Base-by-base conservation (phyloP, 192 early-diverging fungal species). In the Coemansia erecta region DNA sequence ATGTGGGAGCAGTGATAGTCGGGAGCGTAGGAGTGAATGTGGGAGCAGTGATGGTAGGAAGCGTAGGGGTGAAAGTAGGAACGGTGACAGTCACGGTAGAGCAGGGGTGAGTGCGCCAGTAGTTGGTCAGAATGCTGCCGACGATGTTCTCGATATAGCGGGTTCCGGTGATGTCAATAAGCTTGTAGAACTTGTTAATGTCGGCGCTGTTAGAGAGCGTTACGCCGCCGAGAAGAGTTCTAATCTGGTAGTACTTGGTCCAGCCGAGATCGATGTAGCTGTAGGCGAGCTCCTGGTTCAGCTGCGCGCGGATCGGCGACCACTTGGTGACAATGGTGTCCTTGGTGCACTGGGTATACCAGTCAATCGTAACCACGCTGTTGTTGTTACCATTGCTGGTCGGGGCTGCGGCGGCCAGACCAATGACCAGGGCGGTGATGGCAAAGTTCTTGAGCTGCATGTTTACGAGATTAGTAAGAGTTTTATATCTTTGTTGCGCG, bases 401-500 rank as follows among this genome's bases (percentile, higher is more conserved):
- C 11, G 19, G 13, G 24, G 47, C 7, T 26, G 47, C 47, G 22
- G 47, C 47, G 24, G 22, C 47, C 22, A 49, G 47, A 23, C 47
- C 47, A 49, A 49, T 49, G 47, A 49, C 24, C 47, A 49, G 21
- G 22, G 47, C 47, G 12, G 21, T 49, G 22, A 49, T 24, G 24
- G 24, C 47, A 26, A 49, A 26, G 24, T 24, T 24, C 47, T 49
- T 49, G n/a, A 49, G 47, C 47, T 49, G 47, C 47, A 49, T 49
- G 3, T 24, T 47, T n/a, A 47, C 5, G 44, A 49, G 24, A 49
- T 12, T 7, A 10, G n/a, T n/a, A 24, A 26, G 14, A 15, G 21
- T 2, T 49, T 47, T 47, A 12, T 19, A 15, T 26, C 24, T 26
- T 17, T 18, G 18, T 23, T 49, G 19, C 19, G 21, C 22, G 22